Evolutionary conservation across 2,329 filamentous ascomycete species (phyloP), one percentile per base, ranked within the genome.

Genomic region (Penicillium palitans): DNA sequence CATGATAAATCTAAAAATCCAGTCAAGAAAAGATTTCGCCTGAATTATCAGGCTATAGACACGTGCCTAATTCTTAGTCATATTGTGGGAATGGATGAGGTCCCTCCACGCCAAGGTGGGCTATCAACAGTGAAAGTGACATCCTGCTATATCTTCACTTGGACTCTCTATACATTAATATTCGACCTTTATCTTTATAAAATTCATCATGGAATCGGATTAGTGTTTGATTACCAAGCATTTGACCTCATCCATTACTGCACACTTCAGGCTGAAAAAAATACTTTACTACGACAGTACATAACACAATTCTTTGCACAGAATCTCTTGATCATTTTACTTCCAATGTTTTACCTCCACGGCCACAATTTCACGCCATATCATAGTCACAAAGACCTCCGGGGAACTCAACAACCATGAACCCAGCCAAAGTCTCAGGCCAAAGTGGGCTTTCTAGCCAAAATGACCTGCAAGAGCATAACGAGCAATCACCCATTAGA

Each of bases 401-500:
- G n/a, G 51, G 25, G 5, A 15, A 42, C 19, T 12, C 29, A 33
- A 25, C 35, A 33, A 42, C 27, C 40, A 58, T 58, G 55, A 44
- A 31, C 33, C 50, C 40, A 42, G 29, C 37, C 42, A 48, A 54
- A 45, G 29, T 10, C 21, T 37, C 40, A 56, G 40, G 50, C 35
- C 41, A 48, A 27, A 46, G 35, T n/a, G 27, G 41, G 29, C 21
- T 10, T 19, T 25, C n/a, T 47, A 13, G 17, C 42, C 40, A 27
- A n/a, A 42, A 33, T 29, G 42, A n/a, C 17, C 13, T 4, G 3
- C 33, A 39, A 40, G 25, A 53, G 31, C 19, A 54, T 24, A 10
- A 40, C 17, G 8, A 55, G 29, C 4, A 46, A 27, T 31, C 53
- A 29, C 44, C 44, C 9, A 57, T 60, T 19, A 70, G 59, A 56